Evolutionary conservation across 306 rosid species (phyloP), one percentile per base, ranked within the genome.

Genomic region (Rosa lucieae): DNA sequence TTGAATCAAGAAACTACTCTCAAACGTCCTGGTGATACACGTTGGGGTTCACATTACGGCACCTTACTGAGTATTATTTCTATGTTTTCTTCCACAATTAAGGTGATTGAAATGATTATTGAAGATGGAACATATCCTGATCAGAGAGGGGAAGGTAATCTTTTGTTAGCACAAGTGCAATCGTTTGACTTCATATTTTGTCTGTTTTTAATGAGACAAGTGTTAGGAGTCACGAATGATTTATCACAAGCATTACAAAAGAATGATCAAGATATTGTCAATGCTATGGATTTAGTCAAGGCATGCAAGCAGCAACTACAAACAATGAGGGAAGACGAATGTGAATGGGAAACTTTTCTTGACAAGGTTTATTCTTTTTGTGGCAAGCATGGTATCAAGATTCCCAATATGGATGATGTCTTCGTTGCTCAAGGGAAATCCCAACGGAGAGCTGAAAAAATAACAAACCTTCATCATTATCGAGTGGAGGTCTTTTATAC

Each of bases 251-350:
- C 61, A 55, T 18, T 55, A 2, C 26, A 72, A 56, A 43, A 74
- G 35, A 32, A 76, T 2, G 71, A 82, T 78, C 77, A 67, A 35
- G 71, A 82, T 13, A 47, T 82, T 73, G 76, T 55, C 23, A 82
- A 58, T 66, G 75, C 53, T 23, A 78, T 73, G 29, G 9, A 23
- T 6, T 73, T 67, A 5, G 52, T 68, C 18, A 46, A 3, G 17
- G 29, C 44, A 3, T 26, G 13, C 2, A 66, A 69, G 44, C 46
- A 63, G 42, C 5, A 32, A 49, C 18, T 82, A 26, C 37, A 73
- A 61, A 8, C 43, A 82, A 14, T 51, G 56, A 51, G 56, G 20
- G 56, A 51, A 20, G 2, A 51, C 5, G 8, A 51, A 51, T 5
- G 2, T 51, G 56, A 51, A 51, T 51, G 6, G 20, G n/a, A 51